phyloP scores from a whole-genome alignment of 345 rosid species.

The Bretschneidera sinensis region DNA sequence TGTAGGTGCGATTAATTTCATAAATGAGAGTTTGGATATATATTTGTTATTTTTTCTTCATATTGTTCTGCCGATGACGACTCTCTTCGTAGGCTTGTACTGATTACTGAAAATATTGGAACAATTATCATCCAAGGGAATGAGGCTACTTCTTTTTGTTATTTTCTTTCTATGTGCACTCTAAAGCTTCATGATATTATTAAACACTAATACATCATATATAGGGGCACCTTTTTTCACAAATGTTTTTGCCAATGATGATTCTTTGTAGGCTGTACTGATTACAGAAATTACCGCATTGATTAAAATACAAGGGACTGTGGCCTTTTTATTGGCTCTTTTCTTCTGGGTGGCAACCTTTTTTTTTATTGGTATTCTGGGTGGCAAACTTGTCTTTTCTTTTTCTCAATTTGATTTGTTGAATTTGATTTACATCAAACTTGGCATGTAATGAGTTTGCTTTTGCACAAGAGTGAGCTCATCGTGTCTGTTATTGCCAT shows the following conservation, averaged over 20 bases:
- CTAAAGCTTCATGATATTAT: neutral
- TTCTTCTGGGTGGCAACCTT: neutral
- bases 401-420: no score
- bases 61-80: constrained; percentile 13
- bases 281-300: constrained; percentile 20
- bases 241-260: constrained; percentile 24
- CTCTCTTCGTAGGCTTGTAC: constrained; percentile 23
- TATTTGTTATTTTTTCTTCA: no score
- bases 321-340: constrained; percentile 13
- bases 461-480: no score
- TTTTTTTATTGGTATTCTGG: neutral
- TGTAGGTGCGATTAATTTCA: no score
- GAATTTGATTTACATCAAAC: no score
- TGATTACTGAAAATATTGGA: constrained; percentile 11
- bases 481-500: no score
- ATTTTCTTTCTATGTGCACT: neutral
- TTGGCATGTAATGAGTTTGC: no score
- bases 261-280: constrained; percentile 45
- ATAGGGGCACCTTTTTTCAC: neutral
- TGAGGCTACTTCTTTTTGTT: constrained; percentile 10
- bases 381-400: neutral
- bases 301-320: constrained; percentile 17
- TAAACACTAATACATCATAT: neutral
- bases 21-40: no score
- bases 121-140: neutral